Evolutionary conservation across 495 filamentous ascomycete genomes (phyloP).

Genomic region (Penicillium odoratum): DNA sequence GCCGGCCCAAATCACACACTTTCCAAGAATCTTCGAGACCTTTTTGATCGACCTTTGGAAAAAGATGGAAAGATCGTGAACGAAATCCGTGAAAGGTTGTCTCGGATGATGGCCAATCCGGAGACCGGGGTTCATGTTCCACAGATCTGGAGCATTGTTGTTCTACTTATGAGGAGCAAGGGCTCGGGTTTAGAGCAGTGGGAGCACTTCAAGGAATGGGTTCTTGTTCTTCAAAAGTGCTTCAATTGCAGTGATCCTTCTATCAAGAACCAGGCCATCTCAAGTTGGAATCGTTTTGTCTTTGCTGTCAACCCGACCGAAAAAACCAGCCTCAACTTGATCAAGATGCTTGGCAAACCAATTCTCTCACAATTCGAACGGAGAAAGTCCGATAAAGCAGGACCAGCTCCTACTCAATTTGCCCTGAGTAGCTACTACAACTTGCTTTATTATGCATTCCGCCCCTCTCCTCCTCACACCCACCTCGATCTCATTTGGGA

Average conservation of each 20-base stretch:
- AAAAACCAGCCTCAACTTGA: slow-evolving; percentile 55
- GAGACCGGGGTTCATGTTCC: slow-evolving; percentile 70
- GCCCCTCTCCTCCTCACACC: slow-evolving; percentile 58
- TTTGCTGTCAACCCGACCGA: slow-evolving; percentile 65
- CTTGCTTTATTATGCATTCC: slow-evolving; percentile 83
- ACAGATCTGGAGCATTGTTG: slow-evolving; percentile 80
- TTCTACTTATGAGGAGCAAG: slow-evolving; percentile 70
- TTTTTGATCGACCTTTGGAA: slow-evolving; percentile 59
- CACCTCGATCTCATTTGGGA: slow-evolving; percentile 82
- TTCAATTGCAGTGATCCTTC: slow-evolving; percentile 76
- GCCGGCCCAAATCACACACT: slow-evolving; percentile 65
- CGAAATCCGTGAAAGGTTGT: slow-evolving; percentile 65
- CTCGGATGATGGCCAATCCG: slow-evolving; percentile 64
- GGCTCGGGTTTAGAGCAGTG: slow-evolving; percentile 64
- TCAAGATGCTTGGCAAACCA: slow-evolving; percentile 69
- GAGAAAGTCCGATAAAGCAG: slow-evolving; percentile 56
- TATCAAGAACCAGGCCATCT: slow-evolving; percentile 73
- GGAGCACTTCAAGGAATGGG: slow-evolving; percentile 70
- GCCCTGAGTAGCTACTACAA: slow-evolving; percentile 71
- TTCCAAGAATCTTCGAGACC: slow-evolving; percentile 61
- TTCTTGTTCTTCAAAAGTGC: slow-evolving; percentile 74
- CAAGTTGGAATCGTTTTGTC: slow-evolving; percentile 82
- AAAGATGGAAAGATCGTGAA: slow-evolving; percentile 62
- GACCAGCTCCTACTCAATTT: slow-evolving; percentile 56
- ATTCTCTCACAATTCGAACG: slow-evolving; percentile 68